Base-by-base conservation (phyloP, 257 asterid species). In the Ophiorrhiza pumila region DNA sequence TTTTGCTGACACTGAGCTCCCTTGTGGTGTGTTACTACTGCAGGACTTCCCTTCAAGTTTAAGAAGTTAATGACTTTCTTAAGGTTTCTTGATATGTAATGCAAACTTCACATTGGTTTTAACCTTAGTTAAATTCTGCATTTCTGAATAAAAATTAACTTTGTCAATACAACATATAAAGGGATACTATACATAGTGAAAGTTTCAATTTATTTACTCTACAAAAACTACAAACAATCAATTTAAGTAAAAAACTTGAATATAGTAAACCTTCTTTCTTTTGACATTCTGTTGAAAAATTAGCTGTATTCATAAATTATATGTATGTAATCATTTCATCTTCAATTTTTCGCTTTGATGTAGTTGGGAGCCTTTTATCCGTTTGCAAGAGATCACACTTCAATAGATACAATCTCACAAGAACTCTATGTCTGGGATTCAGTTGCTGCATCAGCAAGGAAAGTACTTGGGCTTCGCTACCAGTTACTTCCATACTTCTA, bases 321-420 rank as follows among this genome's bases (percentile, higher is more conserved):
- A 50, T 20, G 20, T 37, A n/a, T 20, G 5, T 23, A 8, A 27
- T 43, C 46, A 18, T 39, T 56, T 39, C 29, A 49, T 43, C 55
- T 12, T 20, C 35, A 4, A 67, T 29, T 23, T 42, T 69, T 41
- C 9, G 1, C n/a, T 58, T 49, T 37, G 7, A 34, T 81, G 78
- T 81, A 85, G 89, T 72, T 85, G 37, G 87, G 89, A 43, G 87
- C 89, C 25, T 85, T 85, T 69, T 85, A 85, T 81, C 89, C 89
- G 43, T 85, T 85, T 52, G 77, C 89, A 57, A 80, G 87, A 66
- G 89, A 82, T 68, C 89, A 85, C 71, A 80, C 84, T 63, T 53
- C 41, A 13, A 76, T 11, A 0, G 70, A 32, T 32, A 61, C 83
- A 7, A 66, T 17, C 59, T 79, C 71, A 68, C 89, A 85, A 77